A percentile compares a stretch with the other conserved stretches of the same genome.
phyloP scores from a whole-genome alignment of 306 rosid genomes.

The Crotalaria pallida region DNA sequence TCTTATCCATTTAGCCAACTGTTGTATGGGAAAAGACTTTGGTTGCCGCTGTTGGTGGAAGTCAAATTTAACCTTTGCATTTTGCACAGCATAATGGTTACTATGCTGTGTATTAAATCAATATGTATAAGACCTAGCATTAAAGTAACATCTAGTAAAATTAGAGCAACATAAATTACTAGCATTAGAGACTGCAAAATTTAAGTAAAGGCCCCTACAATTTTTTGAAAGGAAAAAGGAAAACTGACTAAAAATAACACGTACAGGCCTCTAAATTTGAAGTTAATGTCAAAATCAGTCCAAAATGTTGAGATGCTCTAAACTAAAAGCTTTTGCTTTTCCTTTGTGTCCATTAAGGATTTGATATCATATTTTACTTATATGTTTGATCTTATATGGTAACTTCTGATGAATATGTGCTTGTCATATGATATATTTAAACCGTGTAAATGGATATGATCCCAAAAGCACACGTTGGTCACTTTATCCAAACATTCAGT shows the following conservation, averaged over 20 bases:
- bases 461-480: background rate
- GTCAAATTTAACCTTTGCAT: no score
- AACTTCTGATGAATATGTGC: background rate
- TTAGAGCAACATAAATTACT: background rate
- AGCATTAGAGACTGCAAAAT: background rate
- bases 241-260: no score
- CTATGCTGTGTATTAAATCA: no score
- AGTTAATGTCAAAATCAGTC: background rate
- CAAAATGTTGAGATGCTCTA: background rate
- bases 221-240: no score
- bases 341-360: background rate
- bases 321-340: background rate
- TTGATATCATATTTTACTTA: background rate
- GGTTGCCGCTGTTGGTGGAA: no score
- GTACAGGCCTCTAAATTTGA: background rate
- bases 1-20: background rate
- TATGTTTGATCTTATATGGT: background rate
- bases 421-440: background rate
- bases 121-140: no score
- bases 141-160: background rate
- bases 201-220: background rate
- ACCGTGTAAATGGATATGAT: background rate
- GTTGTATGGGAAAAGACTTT: no score
- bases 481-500: background rate
- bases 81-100: no score